Base-by-base conservation (phyloP, 768 basidiomycete genomes). In the Amanita rimosa region DNA sequence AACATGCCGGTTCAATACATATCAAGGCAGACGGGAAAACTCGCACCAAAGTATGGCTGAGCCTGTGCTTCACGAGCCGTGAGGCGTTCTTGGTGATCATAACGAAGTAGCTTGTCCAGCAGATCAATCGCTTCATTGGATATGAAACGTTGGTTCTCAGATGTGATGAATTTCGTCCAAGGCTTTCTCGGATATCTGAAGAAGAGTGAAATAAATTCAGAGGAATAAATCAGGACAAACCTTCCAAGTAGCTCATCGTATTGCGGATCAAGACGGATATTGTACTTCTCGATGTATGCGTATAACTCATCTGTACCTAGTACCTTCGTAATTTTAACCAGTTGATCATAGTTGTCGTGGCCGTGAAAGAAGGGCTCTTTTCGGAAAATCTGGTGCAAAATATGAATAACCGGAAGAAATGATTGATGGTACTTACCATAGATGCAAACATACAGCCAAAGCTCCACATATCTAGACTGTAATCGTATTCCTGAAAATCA, bases 341-440 rank as follows among this genome's bases (percentile, higher is more conserved):
- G 71, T 62, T 97, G 95, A 67, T 98, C 95, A 60, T 95, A 95
- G 67, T 98, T 98, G 67, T 98, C 94, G 61, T 96, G 94, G 13
- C 95, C 95, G 60, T 98, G 95, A 79, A 98, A 98, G 72, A 97
- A 96, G 19, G 95, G 95, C 64, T 97, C 95, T 65, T 97, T 97
- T 57, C 95, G 82, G 79, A 98, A 97, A 59, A 98, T 97, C 94
- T 97, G 47, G 21, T 13, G 13, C 4, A 13, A 31, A 13, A 45
- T 46, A 46, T 35, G 48, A 21, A 39, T 45, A 48, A 17, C 33
- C 16, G 47, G 37, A 52, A 33, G 29, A 4, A 14, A 26, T 38
- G 19, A 40, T 49, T 51, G 39, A 52, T 7, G 16, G 26, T 46
- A 48, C 75, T 56, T 61, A 95, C 94, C 95, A 98, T 97, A 14